Conservation (phyloP, 129 eudicot species). For the Tagetes patula region DNA sequence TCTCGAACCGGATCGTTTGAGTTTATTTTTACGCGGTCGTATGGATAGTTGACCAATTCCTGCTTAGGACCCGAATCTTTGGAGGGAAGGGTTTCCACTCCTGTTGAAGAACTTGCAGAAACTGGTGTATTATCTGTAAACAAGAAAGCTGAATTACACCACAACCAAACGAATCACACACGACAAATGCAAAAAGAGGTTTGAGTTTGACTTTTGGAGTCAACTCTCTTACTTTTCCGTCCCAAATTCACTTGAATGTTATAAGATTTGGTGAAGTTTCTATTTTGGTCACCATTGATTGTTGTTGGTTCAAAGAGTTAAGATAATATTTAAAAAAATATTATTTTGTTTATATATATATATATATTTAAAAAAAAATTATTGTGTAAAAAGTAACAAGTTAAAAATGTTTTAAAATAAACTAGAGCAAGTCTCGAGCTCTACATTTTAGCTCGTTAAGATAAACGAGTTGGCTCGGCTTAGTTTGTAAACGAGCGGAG, state of each 20-base stretch:
- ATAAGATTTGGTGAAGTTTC: neutral
- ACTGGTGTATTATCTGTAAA: conserved; percentile 29
- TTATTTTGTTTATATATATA: too few relatives aligned
- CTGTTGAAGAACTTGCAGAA: conserved; percentile 21
- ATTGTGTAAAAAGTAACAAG: too few relatives aligned
- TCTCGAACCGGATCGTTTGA: conserved; percentile 54
- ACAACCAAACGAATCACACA: neutral
- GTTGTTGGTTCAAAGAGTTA: too few relatives aligned
- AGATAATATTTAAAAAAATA: too few relatives aligned
- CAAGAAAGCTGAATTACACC: conserved; percentile 25
- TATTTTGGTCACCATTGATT: neutral
- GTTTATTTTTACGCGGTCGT: conserved; percentile 50
- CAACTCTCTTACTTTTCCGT: conserved; percentile 8
- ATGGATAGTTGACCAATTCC: conserved; percentile 43
- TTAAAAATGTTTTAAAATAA: too few relatives aligned
- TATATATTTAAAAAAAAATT: too few relatives aligned
- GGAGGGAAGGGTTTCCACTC: conserved; percentile 14
- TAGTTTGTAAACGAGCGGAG: too few relatives aligned
- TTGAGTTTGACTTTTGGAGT: conserved; percentile 3
- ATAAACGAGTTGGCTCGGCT: too few relatives aligned
- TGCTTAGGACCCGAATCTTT: conserved; percentile 30
- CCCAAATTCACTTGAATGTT: neutral
- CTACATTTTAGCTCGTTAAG: too few relatives aligned
- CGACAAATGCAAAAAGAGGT: neutral
- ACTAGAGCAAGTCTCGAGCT: too few relatives aligned